Base-by-base conservation (phyloP, 305 asterid genomes). In the Fraxinus greggii region DNA sequence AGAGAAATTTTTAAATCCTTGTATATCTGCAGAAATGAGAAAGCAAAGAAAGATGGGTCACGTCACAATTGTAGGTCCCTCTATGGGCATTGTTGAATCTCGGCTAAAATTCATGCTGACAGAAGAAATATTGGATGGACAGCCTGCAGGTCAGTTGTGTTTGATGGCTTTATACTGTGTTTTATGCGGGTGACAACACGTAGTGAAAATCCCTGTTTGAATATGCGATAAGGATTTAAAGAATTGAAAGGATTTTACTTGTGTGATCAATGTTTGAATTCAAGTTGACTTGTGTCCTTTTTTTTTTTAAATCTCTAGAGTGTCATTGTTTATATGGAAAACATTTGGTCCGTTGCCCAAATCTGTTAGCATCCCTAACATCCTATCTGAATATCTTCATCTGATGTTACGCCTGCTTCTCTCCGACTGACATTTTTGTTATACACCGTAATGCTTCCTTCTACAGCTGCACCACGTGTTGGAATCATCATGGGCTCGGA, bases 21-120 rank as follows among this genome's bases (percentile, higher is more conserved):
- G 19, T 12, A 82, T 70, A 36, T 42, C 77, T 86, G 81, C 88
- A 94, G 98, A 92, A 86, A 96, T 96, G 91, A 90, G 97, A 82
- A 94, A 90, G 86, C 98, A 94, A 87, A 92, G 99, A 83, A 96
- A 96, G 92, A 93, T 96, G 99, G 99, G 98, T 77, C 99, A 96
- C 85, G 88, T 96, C 78, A 93, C 99, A 15, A 79, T 96, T 48
- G 93, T 91, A 82, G 98, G 99, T 83, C 91, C 95, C 79, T 91
- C 95, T 77, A 86, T 92, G 93, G 95, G 94, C 40, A 84, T 92
- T 86, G 87, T 93, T 85, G 97, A 94, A 87, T 89, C 95, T 42
- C 89, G 91, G 48, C 87, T 96, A 80, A 86, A 85, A 81, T 79
- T 89, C 83, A 82, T 94, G 89, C 85, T 96, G 84, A 38, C 83